These are phyloP conservation scores for Clarireedia homoeocarpa DNA, from an alignment of 2,329 filamentous ascomycete genomes.

Conservation along the genomic window DNA sequence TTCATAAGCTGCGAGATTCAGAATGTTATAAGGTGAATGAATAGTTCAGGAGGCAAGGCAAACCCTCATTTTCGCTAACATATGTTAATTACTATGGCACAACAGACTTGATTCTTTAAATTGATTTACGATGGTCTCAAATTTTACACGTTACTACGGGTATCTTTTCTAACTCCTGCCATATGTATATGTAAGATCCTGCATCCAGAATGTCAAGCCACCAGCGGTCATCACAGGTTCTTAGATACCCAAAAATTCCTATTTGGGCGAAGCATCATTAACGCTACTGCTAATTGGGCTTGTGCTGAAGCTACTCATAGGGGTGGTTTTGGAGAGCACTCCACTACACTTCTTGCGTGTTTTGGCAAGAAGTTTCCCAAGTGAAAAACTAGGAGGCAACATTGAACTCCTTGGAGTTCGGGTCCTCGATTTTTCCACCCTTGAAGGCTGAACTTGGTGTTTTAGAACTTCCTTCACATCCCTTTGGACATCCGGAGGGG, in stretches of 20 bases:
- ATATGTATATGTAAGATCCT: no score
- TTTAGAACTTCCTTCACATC: background rate
- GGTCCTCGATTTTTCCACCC: background rate
- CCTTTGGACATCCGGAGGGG: background rate
- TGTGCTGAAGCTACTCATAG: conserved; percentile 2
- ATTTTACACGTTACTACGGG: no score
- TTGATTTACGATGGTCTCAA: no score
- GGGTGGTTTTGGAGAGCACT: background rate
- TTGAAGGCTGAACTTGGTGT: background rate
- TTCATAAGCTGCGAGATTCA: no score
- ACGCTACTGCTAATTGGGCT: background rate
- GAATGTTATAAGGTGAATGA: no score
- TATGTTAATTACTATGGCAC: no score
- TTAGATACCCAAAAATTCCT: background rate
- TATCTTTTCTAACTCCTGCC: no score
- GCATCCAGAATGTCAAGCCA: no score
- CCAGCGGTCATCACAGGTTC: no score
- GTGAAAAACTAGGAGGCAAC: background rate
- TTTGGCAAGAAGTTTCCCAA: conserved; percentile 6
- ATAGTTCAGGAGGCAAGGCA: no score
- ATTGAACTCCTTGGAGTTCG: background rate
- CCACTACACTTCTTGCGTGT: background rate
- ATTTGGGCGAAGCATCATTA: background rate
- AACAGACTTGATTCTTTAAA: no score
- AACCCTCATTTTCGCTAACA: no score